Evolutionary conservation across 2,329 filamentous ascomycete species (phyloP).

Genomic region (Blastomyces parvus): DNA sequence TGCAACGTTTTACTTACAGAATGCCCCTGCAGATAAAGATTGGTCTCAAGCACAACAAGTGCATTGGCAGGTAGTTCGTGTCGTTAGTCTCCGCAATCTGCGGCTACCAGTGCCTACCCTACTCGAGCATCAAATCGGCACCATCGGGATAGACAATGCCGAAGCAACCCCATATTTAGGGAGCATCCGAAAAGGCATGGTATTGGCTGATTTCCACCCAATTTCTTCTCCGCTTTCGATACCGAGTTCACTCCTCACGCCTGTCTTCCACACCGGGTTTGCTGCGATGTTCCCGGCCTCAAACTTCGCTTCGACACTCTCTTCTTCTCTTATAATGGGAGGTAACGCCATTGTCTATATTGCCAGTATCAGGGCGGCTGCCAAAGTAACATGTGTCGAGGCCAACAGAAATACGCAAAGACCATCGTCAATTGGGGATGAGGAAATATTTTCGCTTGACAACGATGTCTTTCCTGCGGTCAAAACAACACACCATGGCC

Average conservation of each 20-base stretch:
- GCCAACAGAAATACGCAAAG: constrained; percentile 23
- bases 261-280: constrained; percentile 52
- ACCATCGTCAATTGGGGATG: constrained; percentile 26
- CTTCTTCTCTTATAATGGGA: constrained; percentile 48
- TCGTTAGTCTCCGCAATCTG: constrained; percentile 81
- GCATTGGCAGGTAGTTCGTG: constrained; percentile 72
- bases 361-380: constrained; percentile 74
- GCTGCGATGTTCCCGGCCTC: constrained; percentile 60
- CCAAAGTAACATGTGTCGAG: constrained; percentile 56
- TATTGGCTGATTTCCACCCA: constrained; percentile 55
- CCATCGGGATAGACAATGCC: constrained; percentile 59
- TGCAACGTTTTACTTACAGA: constrained; percentile 26
- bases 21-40: constrained; percentile 31
- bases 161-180: constrained; percentile 24
- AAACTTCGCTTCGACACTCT: constrained; percentile 38
- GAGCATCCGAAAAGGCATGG: constrained; percentile 66
- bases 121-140: constrained; percentile 75
- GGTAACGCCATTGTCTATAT: constrained; percentile 64
- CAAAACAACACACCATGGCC: not conserved
- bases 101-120: constrained; percentile 71
- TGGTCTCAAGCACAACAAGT: constrained; percentile 47
- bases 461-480: constrained; percentile 8
- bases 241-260: constrained; percentile 17
- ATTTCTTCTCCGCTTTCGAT: constrained; percentile 26
- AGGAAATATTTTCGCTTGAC: constrained; percentile 39